Evolutionary conservation across 2,329 filamentous ascomycete genomes (phyloP).

Genomic region (Dryadomyces quercivorus): DNA sequence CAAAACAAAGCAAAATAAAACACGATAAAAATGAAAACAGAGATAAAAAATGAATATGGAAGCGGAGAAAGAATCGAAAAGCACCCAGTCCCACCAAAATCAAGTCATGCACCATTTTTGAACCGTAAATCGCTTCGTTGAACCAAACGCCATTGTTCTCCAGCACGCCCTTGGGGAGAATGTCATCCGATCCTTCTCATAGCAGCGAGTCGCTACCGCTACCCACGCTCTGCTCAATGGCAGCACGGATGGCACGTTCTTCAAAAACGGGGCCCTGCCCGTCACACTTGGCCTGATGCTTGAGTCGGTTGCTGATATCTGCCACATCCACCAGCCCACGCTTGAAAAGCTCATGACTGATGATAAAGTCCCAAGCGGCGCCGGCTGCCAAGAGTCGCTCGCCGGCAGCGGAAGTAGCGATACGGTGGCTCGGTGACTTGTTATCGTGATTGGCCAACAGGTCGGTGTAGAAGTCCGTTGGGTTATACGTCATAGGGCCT

Average conservation of each 20-base stretch:
- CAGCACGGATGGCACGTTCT: conserved; percentile 58
- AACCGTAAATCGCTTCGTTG: not conserved
- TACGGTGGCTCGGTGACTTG: conserved; percentile 55
- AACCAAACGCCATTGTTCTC: conserved; percentile 2
- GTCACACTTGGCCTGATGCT: conserved; percentile 65
- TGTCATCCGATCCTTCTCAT: conserved; percentile 13
- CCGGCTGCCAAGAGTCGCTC: conserved; percentile 61
- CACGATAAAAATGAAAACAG: not conserved
- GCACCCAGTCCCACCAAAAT: not conserved
- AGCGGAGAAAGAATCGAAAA: not conserved
- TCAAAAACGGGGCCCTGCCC: conserved; percentile 82
- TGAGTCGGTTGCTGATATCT: conserved; percentile 68
- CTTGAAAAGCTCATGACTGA: conserved; percentile 64
- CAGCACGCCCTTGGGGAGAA: not conserved
- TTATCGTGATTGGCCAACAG: conserved; percentile 49
- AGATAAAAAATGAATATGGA: not conserved
- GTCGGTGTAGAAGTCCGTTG: conserved; percentile 58
- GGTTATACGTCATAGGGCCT: conserved; percentile 59
- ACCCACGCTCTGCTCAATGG: conserved; percentile 68
- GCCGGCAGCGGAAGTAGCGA: conserved; percentile 52
- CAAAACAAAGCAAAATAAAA: not conserved
- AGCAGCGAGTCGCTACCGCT: conserved; percentile 66
- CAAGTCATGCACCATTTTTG: not conserved
- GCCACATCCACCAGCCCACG: conserved; percentile 70
- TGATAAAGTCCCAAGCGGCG: conserved; percentile 83